Evolutionary conservation across 2,329 filamentous ascomycete genomes (phyloP).

Genomic region (Passalora sequoiae): DNA sequence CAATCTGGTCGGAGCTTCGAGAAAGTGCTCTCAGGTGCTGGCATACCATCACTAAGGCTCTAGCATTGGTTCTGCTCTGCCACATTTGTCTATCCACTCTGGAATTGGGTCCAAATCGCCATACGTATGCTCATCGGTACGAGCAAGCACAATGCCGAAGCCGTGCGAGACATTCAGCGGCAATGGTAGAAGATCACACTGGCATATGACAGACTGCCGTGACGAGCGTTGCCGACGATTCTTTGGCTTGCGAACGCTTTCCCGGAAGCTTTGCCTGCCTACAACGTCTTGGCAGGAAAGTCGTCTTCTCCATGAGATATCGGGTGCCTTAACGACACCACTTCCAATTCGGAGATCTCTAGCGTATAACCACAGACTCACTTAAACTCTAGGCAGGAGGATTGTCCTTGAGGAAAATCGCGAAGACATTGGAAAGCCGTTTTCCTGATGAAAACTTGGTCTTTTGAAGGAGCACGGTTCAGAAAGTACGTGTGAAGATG

Average conservation of each 20-base stretch:
- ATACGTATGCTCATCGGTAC: not conserved
- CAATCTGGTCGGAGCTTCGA: no score
- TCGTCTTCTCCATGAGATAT: not conserved
- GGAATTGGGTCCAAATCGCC: not conserved
- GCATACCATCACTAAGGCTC: no score
- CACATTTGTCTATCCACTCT: no score
- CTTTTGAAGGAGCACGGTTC: not conserved
- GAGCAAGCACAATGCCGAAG: not conserved
- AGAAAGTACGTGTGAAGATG: not conserved
- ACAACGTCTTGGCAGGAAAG: not conserved
- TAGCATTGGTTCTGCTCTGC: no score
- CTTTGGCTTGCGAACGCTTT: not conserved
- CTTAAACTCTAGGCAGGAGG: not conserved
- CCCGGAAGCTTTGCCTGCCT: not conserved
- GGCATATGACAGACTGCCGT: not conserved
- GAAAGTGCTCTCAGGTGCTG: no score
- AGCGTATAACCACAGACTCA: not conserved
- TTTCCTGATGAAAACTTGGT: no score
- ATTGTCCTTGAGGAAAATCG: no score
- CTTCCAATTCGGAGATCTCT: not conserved
- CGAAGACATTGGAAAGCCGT: no score
- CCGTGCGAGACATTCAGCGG: not conserved
- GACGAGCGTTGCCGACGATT: not conserved
- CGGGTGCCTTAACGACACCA: not conserved
- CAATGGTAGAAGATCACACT: not conserved